These are phyloP conservation scores for Hypoxylon cercidicola DNA, from an alignment of 495 filamentous ascomycete genomes.

Conservation along the genomic window DNA sequence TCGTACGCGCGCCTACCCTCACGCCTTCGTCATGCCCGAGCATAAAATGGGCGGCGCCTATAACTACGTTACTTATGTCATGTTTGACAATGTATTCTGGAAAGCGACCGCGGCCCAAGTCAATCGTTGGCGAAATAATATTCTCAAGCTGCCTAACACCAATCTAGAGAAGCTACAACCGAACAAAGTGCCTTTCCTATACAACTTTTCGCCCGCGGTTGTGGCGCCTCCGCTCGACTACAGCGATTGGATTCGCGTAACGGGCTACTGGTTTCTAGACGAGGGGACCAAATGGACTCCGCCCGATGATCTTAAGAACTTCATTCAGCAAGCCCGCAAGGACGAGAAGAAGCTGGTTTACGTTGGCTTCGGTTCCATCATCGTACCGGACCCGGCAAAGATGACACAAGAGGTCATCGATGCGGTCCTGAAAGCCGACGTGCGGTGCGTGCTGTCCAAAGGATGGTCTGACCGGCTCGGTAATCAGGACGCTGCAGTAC, in stretches of 20 bases:
- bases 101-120: slow-evolving; percentile 89
- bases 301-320: slow-evolving; percentile 75
- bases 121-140: slow-evolving; percentile 89
- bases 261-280: slow-evolving; percentile 97
- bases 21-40: slow-evolving; percentile 95
- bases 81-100: slow-evolving; percentile 99
- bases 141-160: slow-evolving; percentile 81
- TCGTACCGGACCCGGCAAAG: slow-evolving; percentile 88
- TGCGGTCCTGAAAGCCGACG: slow-evolving; percentile 89
- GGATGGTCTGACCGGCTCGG: slow-evolving; percentile 93
- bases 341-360: slow-evolving; percentile 95
- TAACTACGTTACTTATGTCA: slow-evolving; percentile 94
- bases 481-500: slow-evolving; percentile 58
- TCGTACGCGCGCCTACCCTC: slow-evolving; percentile 92
- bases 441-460: slow-evolving; percentile 94
- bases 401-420: slow-evolving; percentile 91
- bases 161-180: slow-evolving; percentile 90
- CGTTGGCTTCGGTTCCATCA: slow-evolving; percentile 95
- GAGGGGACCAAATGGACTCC: slow-evolving; percentile 82
- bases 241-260: slow-evolving; percentile 96
- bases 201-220: slow-evolving; percentile 94
- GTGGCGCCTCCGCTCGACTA: slow-evolving; percentile 94
- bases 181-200: slow-evolving; percentile 96
- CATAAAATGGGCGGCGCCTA: slow-evolving; percentile 94
- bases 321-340: slow-evolving; percentile 79